Conservation (phyloP, 495 filamentous ascomycete species). For the Xylaria castorea region DNA sequence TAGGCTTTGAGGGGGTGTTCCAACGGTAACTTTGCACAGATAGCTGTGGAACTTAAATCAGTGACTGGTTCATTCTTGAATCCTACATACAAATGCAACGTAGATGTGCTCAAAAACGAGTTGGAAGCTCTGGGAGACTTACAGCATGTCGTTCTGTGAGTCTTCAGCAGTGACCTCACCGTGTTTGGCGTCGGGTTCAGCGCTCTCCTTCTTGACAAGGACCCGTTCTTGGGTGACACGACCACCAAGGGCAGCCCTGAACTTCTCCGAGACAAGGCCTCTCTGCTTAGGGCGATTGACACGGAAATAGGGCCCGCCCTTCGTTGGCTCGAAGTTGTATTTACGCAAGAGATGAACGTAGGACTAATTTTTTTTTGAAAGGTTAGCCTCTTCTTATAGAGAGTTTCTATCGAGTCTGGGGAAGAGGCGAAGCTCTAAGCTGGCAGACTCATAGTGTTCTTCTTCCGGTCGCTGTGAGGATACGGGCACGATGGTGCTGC, state of each 20-base stretch:
- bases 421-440: background rate
- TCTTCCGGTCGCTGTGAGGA: background rate
- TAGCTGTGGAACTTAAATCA: slow-evolving; percentile 36
- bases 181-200: slow-evolving; percentile 33
- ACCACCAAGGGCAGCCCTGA: slow-evolving; percentile 52
- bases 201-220: slow-evolving; percentile 58
- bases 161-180: slow-evolving; percentile 73
- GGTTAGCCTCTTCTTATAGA: background rate
- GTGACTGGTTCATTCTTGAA: background rate
- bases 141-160: slow-evolving; percentile 74
- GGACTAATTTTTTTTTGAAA: slow-evolving; percentile 44
- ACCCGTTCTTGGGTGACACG: slow-evolving; percentile 50
- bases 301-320: slow-evolving; percentile 69
- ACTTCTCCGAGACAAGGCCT: slow-evolving; percentile 39
- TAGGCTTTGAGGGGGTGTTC: slow-evolving; percentile 70
- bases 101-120: background rate
- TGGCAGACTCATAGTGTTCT: background rate
- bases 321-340: slow-evolving; percentile 73
- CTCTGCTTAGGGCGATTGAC: slow-evolving; percentile 47
- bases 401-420: background rate
- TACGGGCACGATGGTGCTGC: background rate
- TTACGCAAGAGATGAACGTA: slow-evolving; percentile 74
- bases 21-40: slow-evolving; percentile 70
- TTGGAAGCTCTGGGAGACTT: background rate
- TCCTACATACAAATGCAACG: background rate